A percentile compares a stretch with the other conserved stretches of the same genome.
Evolutionary conservation across 208 protist genomes (phyloP).

Genomic region (Wallacemonas sp.): DNA sequence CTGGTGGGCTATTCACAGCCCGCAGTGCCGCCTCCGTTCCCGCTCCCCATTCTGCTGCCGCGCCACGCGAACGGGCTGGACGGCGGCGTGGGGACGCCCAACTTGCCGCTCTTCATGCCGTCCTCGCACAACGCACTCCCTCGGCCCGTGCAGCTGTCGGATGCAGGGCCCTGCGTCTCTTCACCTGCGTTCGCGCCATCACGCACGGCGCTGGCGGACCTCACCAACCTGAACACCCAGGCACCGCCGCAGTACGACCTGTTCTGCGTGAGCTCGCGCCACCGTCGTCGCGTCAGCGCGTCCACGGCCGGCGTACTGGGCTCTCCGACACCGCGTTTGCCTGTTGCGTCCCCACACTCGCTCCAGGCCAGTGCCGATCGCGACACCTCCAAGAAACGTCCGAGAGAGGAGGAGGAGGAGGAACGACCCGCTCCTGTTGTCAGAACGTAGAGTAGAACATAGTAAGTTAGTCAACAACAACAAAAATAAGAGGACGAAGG

Average conservation of each 20-base stretch:
- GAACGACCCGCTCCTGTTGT: background rate
- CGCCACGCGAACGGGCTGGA: constrained; percentile 2
- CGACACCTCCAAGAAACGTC: constrained; percentile 28
- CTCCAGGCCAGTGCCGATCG: constrained; percentile 4
- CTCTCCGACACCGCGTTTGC: constrained; percentile 1
- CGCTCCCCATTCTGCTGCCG: constrained; percentile 37
- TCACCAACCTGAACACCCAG: background rate
- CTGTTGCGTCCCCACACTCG: background rate
- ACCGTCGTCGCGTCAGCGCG: constrained; percentile 3
- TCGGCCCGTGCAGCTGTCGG: background rate
- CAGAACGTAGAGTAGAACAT: too few species aligned
- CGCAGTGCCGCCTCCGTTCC: constrained; percentile 17
- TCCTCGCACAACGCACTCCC: constrained; percentile 5
- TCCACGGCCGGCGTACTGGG: background rate
- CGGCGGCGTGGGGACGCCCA: constrained; percentile 16
- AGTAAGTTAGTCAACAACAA: background rate
- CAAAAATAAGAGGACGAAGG: background rate
- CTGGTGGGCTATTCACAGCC: too few species aligned
- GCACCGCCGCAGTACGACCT: constrained; percentile 13
- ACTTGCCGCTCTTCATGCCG: constrained; percentile 12
- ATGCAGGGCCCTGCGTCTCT: background rate
- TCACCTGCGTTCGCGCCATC: background rate
- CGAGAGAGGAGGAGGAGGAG: constrained; percentile 21
- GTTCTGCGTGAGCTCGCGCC: constrained; percentile 12
- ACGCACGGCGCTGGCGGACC: background rate